Evolutionary conservation across 768 basidiomycete genomes (phyloP), one percentile per base, ranked within the genome.

Genomic region (Termitomyces sp.): DNA sequence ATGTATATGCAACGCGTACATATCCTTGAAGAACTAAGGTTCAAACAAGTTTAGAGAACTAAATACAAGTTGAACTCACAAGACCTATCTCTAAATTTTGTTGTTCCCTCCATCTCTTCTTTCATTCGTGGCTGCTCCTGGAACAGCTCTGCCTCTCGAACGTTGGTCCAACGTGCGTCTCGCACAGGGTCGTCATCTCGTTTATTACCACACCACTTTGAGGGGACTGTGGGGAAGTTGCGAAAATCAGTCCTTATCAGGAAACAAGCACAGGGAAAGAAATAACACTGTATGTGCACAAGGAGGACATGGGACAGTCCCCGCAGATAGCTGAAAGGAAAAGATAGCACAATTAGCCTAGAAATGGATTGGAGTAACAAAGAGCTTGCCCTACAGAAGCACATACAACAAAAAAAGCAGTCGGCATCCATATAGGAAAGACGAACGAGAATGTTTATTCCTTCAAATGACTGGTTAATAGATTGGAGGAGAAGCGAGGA

Each of bases 181-280:
- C 12, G 47, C 48, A 45, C 20, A 26, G 32, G 33, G 5, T 62
- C 51, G 24, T 44, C 32, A 30, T 51, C 32, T 36, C 8, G 26
- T 24, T 45, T 54, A 36, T 57, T 57, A n/a, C 54, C 47, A 36
- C 58, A 62, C 61, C 61, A 62, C n/a, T 54, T 59, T 3, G 61
- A 59, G n/a, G 61, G 61, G 18, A 62, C 61, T 62, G 24, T 13
- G 36, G 10, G 9, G 13, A 1, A 47, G 14, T n/a, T n/a, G n/a
- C n/a, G n/a, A n/a, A n/a, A n/a, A n/a, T n/a, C n/a, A n/a, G 28
- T 52, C 16, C 13, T 32, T 38, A 22, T 20, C 24, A 28, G 18
- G 18, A 20, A 24, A 20, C 14, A 26, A 33, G 1, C 35, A 32
- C 8, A 5, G 28, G 42, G 13, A 44, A 24, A 30, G 43, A 6